Evolutionary conservation across 2,329 filamentous ascomycete genomes (phyloP).

Genomic region (Fusarium nisikadoi): DNA sequence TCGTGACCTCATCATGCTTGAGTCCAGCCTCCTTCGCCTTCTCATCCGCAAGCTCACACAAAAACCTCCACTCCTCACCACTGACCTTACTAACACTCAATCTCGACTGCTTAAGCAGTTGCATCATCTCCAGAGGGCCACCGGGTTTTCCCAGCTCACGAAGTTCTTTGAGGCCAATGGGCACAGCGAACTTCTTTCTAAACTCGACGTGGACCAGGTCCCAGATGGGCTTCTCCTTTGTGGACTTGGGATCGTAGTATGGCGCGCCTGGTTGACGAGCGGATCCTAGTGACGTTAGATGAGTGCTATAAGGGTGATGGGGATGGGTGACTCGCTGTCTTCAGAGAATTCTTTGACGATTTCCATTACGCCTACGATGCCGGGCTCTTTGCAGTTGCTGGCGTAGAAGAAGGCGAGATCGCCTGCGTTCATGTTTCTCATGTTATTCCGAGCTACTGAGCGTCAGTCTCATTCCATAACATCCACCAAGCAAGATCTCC

Average conservation of each 20-base stretch:
- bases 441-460: conserved; percentile 79
- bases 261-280: conserved; percentile 57
- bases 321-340: conserved; percentile 67
- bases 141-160: conserved; percentile 69
- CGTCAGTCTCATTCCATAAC: not conserved
- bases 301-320: fast-evolving
- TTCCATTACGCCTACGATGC: conserved; percentile 88
- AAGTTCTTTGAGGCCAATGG: conserved; percentile 77
- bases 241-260: conserved; percentile 86
- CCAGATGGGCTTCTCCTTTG: conserved; percentile 70
- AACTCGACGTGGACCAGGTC: conserved; percentile 90
- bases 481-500: fast-evolving
- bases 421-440: conserved; percentile 89
- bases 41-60: conserved; percentile 63
- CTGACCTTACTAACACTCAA: conserved; percentile 81
- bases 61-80: conserved; percentile 71
- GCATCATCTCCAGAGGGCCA: conserved; percentile 76
- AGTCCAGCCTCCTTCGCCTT: conserved; percentile 54
- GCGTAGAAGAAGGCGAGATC: conserved; percentile 98
- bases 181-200: conserved; percentile 79
- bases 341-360: conserved; percentile 85
- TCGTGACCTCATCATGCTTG: conserved; percentile 41
- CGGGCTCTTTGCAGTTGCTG: conserved; percentile 89
- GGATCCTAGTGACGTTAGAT: conserved; percentile 39
- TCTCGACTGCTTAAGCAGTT: conserved; percentile 83